Base-by-base conservation (phyloP, 2,329 filamentous ascomycete species). In the Magnaporthales sp. region DNA sequence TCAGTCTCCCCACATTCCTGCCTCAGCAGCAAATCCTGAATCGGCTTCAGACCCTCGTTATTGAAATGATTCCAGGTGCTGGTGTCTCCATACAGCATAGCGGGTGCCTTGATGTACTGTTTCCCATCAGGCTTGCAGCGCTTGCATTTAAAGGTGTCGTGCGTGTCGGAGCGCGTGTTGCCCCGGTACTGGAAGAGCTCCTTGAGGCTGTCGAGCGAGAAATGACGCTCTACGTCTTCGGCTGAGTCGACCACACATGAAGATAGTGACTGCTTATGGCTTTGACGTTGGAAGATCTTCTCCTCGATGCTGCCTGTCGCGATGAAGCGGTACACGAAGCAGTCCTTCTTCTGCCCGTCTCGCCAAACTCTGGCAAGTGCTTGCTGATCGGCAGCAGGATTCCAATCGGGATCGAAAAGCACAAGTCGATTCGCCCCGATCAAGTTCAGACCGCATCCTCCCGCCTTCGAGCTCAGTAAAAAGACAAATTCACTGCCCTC, bases 51-150 rank as follows among this genome's bases (percentile, higher is more conserved):
- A 0, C 87, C 89, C 3, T 89, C 86, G 72, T 97, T 97, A 60
- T 90, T 86, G 78, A 97, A 96, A 77, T 99, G 95, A 74, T 99
- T 99, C 95, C 95, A 99, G n/a, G 92, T 94, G 78, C 93, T 98
- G 26, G 95, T 98, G 74, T 99, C 95, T 65, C 95, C 95, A 74
- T 99, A 99, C 68, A 99, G 80, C 89, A 98, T 94, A 1, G 95
- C 95, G 4, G 91, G 91, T 1, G 94, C 92, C 77, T 97, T 98
- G 74, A 97, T 86, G 69, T 86, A 86, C 78, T 99, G 95, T 68
- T 85, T 89, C 0, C 94, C 94, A 72, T 96, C 92, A 1, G 91
- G 89, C 73, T 90, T 91, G 77, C 95, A 99, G 56, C 95, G 84
- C 81, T 97, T 97, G 77, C 95, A 99, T 80, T 97, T 98, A 84